Conservation (phyloP, 108 stramenopile species). For the Fistulifera pelliculosa region DNA sequence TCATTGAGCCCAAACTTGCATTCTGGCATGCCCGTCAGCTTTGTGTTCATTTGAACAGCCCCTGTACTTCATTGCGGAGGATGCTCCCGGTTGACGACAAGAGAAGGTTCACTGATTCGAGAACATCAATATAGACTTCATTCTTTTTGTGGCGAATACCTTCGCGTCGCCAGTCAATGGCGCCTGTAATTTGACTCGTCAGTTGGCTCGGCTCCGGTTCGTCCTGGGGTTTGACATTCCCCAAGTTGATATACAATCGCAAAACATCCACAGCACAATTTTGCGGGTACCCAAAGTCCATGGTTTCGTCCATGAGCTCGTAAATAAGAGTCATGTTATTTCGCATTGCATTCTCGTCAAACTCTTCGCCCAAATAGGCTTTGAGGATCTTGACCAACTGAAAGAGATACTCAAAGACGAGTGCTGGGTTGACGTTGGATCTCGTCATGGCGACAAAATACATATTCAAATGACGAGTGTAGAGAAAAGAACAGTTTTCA, state of each 20-base stretch:
- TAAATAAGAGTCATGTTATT: conserved; percentile 99
- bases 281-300: conserved; percentile 99
- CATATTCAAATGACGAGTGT: conserved; percentile 93
- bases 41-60: conserved; percentile 97
- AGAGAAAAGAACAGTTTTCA: conserved; percentile 94
- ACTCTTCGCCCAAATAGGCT: conserved; percentile 95
- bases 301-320: conserved; percentile 98
- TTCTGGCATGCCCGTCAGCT: conserved; percentile 98
- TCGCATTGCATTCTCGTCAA: conserved; percentile 91
- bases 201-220: conserved; percentile 71
- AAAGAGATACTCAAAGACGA: conserved; percentile 96
- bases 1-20: conserved; percentile 99
- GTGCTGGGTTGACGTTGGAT: conserved; percentile 94
- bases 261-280: conserved; percentile 96
- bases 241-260: conserved; percentile 95
- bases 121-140: conserved; percentile 98
- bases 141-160: conserved; percentile 98
- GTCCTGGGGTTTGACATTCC: conserved; percentile 70
- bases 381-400: conserved; percentile 91
- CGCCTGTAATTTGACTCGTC: conserved; percentile 97
- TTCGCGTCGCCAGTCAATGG: conserved; percentile 97
- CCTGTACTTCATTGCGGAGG: conserved; percentile 91
- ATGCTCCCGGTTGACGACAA: conserved; percentile 86
- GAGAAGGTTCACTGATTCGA: conserved; percentile 93
- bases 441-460: conserved; percentile 96